Base-by-base conservation (phyloP, 83 land plant genomes). In the Larix sibirica region DNA sequence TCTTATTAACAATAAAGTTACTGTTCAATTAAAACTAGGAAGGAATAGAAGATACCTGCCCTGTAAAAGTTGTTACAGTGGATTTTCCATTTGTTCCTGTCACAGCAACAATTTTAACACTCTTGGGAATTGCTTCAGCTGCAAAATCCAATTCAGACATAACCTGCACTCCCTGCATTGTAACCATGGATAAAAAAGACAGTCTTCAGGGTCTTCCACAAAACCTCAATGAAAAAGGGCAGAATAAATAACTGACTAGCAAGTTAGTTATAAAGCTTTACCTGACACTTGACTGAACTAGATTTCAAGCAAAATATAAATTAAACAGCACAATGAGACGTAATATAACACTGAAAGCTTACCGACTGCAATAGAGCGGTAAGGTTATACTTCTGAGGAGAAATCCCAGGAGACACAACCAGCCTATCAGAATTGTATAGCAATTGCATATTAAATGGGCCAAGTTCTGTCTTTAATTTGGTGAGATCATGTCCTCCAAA, bases 41-140 rank as follows among this genome's bases (percentile, higher is more conserved):
- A 66, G 23, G n/a, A 40, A 24, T 18, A 18, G 16, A 28, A 64
- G 36, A 40, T 69, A 93, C 95, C 94, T 93, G 95, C 63, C 94
- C 95, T 77, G 90, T 85, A 81, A 91, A 93, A 59, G 90, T 83
- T 38, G 91, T 83, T 24, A 90, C 90, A 20, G 95, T 93, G 4
- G 95, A 93, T 85, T 93, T 93, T 59, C 95, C 95, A 81, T 93
- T 93, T 21, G 95, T 93, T 28, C 95, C 95, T 23, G 95, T 82
- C 24, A 93, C 90, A 20, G 94, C 95, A 20, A 90, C 86, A 81
- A 93, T 66, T 69, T 86, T 89, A 24, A 85, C 71, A 50, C 38
- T 64, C 67, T 80, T 82, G 36, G 94, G 92, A 54, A 93, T 71
- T 10, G 84, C 85, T 80, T 92, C 95, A 26, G 95, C 89, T 20